Evolutionary conservation across 441 rosid species (phyloP).

Genomic region (Isatis lusitanica): DNA sequence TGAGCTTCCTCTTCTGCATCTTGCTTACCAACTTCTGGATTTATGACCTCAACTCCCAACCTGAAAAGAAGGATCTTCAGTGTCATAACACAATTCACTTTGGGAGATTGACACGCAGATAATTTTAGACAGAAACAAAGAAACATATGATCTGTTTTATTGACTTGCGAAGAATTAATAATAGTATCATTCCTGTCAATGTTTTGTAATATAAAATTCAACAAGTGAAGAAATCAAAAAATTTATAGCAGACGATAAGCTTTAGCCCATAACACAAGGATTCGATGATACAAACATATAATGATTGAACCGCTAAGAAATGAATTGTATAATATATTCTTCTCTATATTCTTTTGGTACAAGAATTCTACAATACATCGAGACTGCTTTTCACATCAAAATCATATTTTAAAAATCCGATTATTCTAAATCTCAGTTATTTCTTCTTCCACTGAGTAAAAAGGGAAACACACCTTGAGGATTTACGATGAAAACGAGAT

Average conservation of each 20-base stretch:
- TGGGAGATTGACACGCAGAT: neutral
- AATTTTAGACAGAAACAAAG: neutral
- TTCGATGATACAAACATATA: neutral
- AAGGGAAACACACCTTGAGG: too few relatives aligned
- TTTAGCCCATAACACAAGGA: neutral
- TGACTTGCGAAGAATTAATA: constrained; percentile 17
- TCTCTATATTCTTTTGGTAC: too few relatives aligned
- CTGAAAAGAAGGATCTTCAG: constrained; percentile 33
- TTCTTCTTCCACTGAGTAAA: too few relatives aligned
- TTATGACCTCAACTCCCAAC: constrained; percentile 61
- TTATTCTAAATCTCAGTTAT: too few relatives aligned
- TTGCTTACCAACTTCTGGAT: constrained; percentile 75
- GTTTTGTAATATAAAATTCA: constrained; percentile 24
- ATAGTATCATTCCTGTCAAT: constrained; percentile 4
- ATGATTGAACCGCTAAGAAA: too few relatives aligned
- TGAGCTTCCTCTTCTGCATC: constrained; percentile 76
- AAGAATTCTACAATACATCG: too few relatives aligned
- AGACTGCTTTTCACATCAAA: too few relatives aligned
- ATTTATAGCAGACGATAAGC: neutral
- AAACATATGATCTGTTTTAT: neutral
- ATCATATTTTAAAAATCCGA: too few relatives aligned
- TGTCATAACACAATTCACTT: neutral
- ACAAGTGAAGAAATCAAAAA: constrained; percentile 16
- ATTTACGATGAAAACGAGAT: too few relatives aligned
- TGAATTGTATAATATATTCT: too few relatives aligned